These are phyloP conservation scores for Colletotrichum trifolii DNA, from an alignment of 2,329 filamentous ascomycete species.

Conservation along the genomic window DNA sequence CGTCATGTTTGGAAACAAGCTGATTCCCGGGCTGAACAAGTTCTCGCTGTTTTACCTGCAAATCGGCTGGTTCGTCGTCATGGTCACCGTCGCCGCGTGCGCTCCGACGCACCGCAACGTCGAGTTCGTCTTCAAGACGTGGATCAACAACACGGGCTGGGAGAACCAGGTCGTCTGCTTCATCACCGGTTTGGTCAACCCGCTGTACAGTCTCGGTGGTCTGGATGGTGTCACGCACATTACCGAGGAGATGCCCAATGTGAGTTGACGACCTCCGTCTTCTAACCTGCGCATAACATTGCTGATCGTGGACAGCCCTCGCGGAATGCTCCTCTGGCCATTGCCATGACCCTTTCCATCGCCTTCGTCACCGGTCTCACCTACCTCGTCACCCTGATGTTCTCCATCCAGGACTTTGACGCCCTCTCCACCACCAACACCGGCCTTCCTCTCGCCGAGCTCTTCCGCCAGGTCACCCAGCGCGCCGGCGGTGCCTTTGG, in stretches of 20 bases:
- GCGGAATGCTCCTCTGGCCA: constrained; percentile 51
- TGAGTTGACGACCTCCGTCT: constrained; percentile 41
- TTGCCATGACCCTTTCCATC: constrained; percentile 58
- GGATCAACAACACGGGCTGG: constrained; percentile 65
- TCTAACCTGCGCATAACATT: no score
- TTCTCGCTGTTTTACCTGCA: constrained; percentile 59
- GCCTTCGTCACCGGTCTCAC: constrained; percentile 60
- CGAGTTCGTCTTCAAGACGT: constrained; percentile 63
- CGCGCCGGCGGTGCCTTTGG: constrained; percentile 54
- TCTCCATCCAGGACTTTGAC: constrained; percentile 59
- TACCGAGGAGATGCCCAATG: constrained; percentile 62
- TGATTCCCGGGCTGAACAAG: constrained; percentile 55
- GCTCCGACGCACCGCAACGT: constrained; percentile 56
- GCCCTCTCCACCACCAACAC: constrained; percentile 54
- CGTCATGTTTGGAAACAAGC: constrained; percentile 59
- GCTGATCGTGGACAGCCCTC: constrained; percentile 40
- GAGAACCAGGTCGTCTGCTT: constrained; percentile 60
- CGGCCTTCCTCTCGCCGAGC: constrained; percentile 56
- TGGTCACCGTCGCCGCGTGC: constrained; percentile 59
- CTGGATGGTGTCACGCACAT: constrained; percentile 61
- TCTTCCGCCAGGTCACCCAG: constrained; percentile 56
- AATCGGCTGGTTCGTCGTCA: constrained; percentile 57
- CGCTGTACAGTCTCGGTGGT: constrained; percentile 58
- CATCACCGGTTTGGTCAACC: constrained; percentile 61
- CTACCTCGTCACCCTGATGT: constrained; percentile 64